Evolutionary conservation across 805 yeast species (phyloP), one percentile per base, ranked within the genome.

Genomic region (Lipomyces yamadae): DNA sequence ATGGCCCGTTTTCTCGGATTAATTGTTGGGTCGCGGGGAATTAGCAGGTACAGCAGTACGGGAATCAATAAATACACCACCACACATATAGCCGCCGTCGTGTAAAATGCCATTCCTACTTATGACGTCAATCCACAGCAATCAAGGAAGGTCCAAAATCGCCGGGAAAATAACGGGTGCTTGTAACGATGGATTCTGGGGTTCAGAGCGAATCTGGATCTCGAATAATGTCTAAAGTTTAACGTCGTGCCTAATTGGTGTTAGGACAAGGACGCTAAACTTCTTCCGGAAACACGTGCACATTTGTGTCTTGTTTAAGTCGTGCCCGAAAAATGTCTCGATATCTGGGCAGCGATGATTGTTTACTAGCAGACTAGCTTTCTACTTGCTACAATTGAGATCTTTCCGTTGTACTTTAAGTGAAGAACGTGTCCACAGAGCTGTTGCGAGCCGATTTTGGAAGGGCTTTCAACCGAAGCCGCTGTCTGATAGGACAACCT

Each of bases 1-100:
- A 90, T 83, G 4, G 91, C 87, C 61, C 91, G 84, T 69, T 82
- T 85, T 30, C 68, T 60, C 24, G 65, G 54, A 18, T 54, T 48
- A 57, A 68, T 50, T 56, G 54, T 57, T 29, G 71, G 71, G 60
- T 68, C 71, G 42, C 53, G 53, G 15, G 71, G 71, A 11, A 67
- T 34, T 48, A 68, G 34, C 48, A 66, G 62, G 45, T 66, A 70
- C n/a, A 70, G 62, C 2, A 18, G 55, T 11, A 69, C 61, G 39
- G 72, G 72, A 33, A 70, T 69, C 42, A 63, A 34, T 30, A 70
- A 63, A 48, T 70, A 70, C 6, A 59, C 33, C 45, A 18, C 62
- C 39, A 70, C 34, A 30, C 60, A 56, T 56, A 63, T n/a, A n/a
- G 70, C 70, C 30, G 62, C 53, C 18, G 56, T 42, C 18, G 48